A percentile compares a stretch with the other conserved stretches of the same genome.
phyloP scores from a whole-genome alignment of 2,329 filamentous ascomycete species.

The Didymella pinodella region DNA sequence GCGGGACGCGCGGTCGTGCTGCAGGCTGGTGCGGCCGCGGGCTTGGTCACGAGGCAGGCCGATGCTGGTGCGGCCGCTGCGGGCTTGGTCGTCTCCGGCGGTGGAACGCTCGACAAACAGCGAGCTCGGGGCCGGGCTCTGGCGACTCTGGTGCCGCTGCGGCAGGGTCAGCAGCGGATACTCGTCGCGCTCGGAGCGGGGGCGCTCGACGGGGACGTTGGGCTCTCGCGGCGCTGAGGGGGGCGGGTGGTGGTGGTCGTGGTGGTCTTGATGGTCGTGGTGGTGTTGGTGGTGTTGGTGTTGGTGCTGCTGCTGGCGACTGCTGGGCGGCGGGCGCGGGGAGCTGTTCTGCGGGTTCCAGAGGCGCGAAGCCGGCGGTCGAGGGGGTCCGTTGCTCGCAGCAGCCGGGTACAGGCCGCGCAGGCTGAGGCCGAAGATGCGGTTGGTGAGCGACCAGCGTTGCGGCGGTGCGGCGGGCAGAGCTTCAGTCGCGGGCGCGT shows the following conservation, averaged over 20 bases:
- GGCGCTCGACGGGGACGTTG: slow-evolving; percentile 54
- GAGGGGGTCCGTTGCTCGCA: slow-evolving; percentile 33
- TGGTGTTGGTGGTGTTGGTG: slow-evolving; percentile 1
- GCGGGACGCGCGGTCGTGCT: slow-evolving; percentile 28
- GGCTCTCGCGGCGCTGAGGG: slow-evolving; percentile 41
- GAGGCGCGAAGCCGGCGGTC: slow-evolving; percentile 59
- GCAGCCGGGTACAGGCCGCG: slow-evolving; percentile 30
- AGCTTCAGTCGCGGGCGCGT: slow-evolving; percentile 31
- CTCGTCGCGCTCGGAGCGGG: slow-evolving; percentile 55
- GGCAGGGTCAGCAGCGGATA: slow-evolving; percentile 66
- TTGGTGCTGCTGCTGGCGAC: slow-evolving; percentile 31
- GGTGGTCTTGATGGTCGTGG: slow-evolving; percentile 11
- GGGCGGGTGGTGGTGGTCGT: slow-evolving; percentile 18
- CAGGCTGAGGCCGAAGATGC: slow-evolving; percentile 51
- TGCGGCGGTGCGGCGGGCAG: slow-evolving; percentile 33
- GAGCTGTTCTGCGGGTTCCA: slow-evolving; percentile 70
- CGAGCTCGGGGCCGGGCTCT: slow-evolving; percentile 52
- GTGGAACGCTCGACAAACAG: slow-evolving; percentile 50
- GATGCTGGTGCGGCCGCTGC: slow-evolving; percentile 60
- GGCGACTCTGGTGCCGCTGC: slow-evolving; percentile 61
- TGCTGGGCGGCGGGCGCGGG: slow-evolving; percentile 53
- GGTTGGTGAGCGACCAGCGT: slow-evolving; percentile 54
- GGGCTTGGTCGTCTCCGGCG: slow-evolving; percentile 49
- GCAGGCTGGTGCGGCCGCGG: slow-evolving; percentile 34
- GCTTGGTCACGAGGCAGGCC: slow-evolving; percentile 55